phyloP scores from a whole-genome alignment of 139 green algal species.

The Eudorina sp. region DNA sequence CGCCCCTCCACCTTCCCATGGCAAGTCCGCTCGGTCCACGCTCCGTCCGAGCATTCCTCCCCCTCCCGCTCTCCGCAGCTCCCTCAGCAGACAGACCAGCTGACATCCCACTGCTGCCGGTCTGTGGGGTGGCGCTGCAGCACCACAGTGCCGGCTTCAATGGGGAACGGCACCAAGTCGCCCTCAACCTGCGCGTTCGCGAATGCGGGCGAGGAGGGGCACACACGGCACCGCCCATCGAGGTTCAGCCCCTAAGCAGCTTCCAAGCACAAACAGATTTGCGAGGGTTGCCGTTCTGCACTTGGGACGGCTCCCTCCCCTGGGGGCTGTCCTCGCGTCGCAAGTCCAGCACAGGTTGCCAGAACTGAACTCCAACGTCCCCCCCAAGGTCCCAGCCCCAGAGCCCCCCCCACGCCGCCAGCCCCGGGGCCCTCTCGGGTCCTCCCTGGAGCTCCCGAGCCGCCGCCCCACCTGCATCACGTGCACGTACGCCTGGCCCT shows the following conservation, averaged over 20 bases:
- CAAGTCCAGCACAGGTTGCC: background rate
- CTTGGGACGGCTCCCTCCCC: too few species aligned
- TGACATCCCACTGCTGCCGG: background rate
- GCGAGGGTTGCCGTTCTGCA: too few species aligned
- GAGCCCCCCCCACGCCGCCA: background rate
- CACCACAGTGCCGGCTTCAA: slow-evolving; percentile 9
- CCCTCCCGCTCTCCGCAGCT: background rate
- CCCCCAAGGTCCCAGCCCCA: background rate
- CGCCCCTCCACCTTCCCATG: too few species aligned
- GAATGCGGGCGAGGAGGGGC: background rate
- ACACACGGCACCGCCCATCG: background rate
- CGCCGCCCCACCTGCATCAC: background rate
- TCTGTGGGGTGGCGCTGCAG: slow-evolving; percentile 33
- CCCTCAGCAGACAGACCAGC: slow-evolving; percentile 31
- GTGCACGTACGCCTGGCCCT: background rate
- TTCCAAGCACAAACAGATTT: background rate
- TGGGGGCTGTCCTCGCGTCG: too few species aligned
- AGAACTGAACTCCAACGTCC: background rate
- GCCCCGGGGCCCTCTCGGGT: too few species aligned
- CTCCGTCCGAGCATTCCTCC: background rate
- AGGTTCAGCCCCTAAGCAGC: background rate
- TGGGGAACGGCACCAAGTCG: background rate
- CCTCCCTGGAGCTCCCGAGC: too few species aligned
- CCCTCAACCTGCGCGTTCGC: background rate
- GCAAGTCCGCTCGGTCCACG: too few species aligned